phyloP scores from a whole-genome alignment of 306 rosid genomes.

The Vigna angularis region DNA sequence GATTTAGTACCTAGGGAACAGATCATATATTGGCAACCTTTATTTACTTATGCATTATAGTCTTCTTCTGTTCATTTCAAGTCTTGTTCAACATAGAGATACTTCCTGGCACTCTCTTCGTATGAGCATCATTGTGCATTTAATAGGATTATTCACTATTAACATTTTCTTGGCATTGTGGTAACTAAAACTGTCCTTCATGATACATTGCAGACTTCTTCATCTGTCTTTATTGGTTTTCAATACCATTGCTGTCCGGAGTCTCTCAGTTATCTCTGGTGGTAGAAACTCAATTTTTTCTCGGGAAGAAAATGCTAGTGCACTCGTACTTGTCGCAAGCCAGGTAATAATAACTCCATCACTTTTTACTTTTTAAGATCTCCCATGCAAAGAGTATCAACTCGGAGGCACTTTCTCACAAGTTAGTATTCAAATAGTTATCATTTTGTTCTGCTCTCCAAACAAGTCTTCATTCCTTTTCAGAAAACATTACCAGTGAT shows the following conservation, averaged over 20 bases:
- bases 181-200: conserved; percentile 41
- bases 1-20: neutral
- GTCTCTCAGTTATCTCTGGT: conserved; percentile 68
- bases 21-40: conserved; percentile 1
- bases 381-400: conserved; percentile 36
- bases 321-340: conserved; percentile 78
- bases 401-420: neutral
- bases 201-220: conserved; percentile 68
- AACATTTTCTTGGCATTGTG: neutral
- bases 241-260: conserved; percentile 57
- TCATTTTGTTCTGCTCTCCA: conserved; percentile 14
- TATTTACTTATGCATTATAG: neutral
- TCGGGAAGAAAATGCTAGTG: conserved; percentile 65
- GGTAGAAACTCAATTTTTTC: conserved; percentile 68
- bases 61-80: neutral
- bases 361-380: conserved; percentile 16
- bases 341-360: conserved; percentile 66
- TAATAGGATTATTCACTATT: conserved; percentile 12
- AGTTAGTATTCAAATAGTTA: neutral
- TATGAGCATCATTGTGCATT: conserved; percentile 1
- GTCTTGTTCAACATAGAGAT: conserved; percentile 13
- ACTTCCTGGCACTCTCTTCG: neutral
- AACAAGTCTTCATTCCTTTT: conserved; percentile 36
- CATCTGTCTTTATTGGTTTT: conserved; percentile 73
- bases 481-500: conserved; percentile 96